phyloP scores from a whole-genome alignment of 371 early-diverging fungal species.

The Syncephalastrum contaminatum region DNA sequence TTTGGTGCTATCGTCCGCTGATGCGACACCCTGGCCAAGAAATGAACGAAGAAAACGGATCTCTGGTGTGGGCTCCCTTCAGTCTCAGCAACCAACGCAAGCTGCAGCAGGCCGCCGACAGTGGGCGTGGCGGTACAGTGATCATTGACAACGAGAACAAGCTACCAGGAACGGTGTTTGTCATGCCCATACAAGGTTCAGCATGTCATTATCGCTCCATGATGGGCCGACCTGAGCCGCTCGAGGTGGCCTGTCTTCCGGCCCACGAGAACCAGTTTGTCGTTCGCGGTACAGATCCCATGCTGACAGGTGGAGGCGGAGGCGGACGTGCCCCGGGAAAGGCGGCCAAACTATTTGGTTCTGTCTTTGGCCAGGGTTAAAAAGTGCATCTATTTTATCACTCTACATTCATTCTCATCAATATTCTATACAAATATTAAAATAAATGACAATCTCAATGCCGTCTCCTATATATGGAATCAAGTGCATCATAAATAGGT shows the following conservation, averaged over 20 bases:
- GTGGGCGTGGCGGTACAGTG: conserved; percentile 5
- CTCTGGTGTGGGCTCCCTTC: conserved; percentile 20
- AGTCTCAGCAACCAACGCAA: conserved; percentile 19
- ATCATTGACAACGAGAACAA: conserved; percentile 19
- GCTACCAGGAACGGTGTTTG: conserved; percentile 15
- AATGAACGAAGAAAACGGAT: conserved; percentile 1
- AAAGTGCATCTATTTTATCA: too few relatives aligned
- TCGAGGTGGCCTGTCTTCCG: conserved; percentile 18
- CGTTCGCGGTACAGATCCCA: conserved; percentile 4
- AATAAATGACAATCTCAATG: too few relatives aligned
- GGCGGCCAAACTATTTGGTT: conserved; percentile 56
- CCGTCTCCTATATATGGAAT: too few relatives aligned
- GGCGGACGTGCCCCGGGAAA: conserved; percentile 1
- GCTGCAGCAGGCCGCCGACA: conserved; percentile 11
- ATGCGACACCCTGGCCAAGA: neutral
- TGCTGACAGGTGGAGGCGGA: neutral
- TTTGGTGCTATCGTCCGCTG: conserved; percentile 24
- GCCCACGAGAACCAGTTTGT: conserved; percentile 16
- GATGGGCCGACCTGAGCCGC: conserved; percentile 10
- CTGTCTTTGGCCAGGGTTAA: conserved; percentile 28
- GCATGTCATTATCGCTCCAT: conserved; percentile 18
- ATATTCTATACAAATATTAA: too few relatives aligned
- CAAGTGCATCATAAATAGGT: too few relatives aligned
- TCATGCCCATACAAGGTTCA: conserved; percentile 11
- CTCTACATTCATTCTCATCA: too few relatives aligned